These are phyloP conservation scores for Magnolia officinalis DNA, from an alignment of 164 flowering plant genomes.

Conservation along the genomic window DNA sequence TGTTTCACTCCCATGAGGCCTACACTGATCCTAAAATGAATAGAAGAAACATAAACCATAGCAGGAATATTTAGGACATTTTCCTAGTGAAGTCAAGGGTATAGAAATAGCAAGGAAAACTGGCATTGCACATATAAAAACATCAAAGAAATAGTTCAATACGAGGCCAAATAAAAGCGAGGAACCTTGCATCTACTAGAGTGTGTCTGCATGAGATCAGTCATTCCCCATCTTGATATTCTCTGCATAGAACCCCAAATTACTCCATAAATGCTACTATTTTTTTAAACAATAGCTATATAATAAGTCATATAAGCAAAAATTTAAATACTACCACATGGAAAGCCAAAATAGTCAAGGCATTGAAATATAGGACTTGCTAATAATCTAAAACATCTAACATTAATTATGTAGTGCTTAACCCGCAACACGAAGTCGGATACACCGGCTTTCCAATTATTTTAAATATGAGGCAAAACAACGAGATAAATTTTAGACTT, in stretches of 20 bases:
- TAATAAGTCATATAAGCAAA: not conserved
- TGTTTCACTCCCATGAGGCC: constrained; percentile 63
- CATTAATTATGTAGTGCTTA: too few species aligned
- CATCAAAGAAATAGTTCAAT: not conserved
- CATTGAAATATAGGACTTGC: not conserved
- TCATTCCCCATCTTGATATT: constrained; percentile 38
- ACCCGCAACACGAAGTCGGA: too few species aligned
- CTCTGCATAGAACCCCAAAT: constrained; percentile 35
- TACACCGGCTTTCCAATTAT: too few species aligned
- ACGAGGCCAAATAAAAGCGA: not conserved
- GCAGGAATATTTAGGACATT: not conserved
- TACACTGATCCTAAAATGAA: constrained; percentile 47
- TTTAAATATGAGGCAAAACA: too few species aligned
- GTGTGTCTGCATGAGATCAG: constrained; percentile 22
- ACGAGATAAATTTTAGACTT: too few species aligned
- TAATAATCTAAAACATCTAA: too few species aligned
- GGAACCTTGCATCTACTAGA: constrained; percentile 52
- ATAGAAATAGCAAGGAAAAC: not conserved
- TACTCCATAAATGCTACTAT: not conserved
- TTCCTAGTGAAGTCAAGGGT: not conserved
- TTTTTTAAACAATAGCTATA: not conserved
- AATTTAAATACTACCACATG: not conserved
- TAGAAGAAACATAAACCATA: not conserved
- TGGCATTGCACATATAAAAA: not conserved
- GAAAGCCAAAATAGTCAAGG: not conserved